These are phyloP conservation scores for Verticillium albo-atrum DNA, from an alignment of 2,329 filamentous ascomycete species.

Conservation along the genomic window DNA sequence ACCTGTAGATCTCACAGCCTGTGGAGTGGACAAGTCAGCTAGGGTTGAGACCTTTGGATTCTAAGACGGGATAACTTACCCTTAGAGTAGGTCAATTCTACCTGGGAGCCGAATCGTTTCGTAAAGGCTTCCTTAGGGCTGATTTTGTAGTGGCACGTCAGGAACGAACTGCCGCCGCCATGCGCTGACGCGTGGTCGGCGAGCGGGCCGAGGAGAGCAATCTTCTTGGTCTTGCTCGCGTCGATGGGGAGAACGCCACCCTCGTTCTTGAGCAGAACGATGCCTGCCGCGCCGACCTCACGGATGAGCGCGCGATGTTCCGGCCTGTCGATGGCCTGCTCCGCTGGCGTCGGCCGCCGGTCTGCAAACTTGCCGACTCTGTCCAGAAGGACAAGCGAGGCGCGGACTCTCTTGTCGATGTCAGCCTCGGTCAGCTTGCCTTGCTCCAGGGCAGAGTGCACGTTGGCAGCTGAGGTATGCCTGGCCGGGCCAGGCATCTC, in stretches of 20 bases:
- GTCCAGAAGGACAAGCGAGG: constrained; percentile 45
- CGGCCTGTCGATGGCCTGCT: constrained; percentile 28
- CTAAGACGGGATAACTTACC: background rate
- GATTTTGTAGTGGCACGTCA: constrained; percentile 60
- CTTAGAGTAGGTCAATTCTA: constrained; percentile 38
- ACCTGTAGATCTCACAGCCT: constrained; percentile 23
- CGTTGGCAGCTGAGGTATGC: constrained; percentile 18
- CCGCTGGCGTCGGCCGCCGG: constrained; percentile 34
- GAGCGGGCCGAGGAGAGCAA: constrained; percentile 17
- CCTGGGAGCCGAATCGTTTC: constrained; percentile 44
- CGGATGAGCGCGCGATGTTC: constrained; percentile 9
- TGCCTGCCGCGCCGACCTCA: constrained; percentile 54
- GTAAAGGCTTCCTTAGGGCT: constrained; percentile 68
- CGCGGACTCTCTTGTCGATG: constrained; percentile 51
- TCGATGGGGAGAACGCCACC: constrained; percentile 56
- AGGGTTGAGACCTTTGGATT: constrained; percentile 1
- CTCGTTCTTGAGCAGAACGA: constrained; percentile 71
- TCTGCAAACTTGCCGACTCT: constrained; percentile 38
- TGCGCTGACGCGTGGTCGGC: constrained; percentile 42
- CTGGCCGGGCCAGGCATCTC: constrained; percentile 54
- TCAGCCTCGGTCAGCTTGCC: constrained; percentile 55
- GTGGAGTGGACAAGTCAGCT: constrained; percentile 15
- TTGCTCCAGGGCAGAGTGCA: constrained; percentile 62
- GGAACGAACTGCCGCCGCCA: constrained; percentile 60
- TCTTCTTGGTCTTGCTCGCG: constrained; percentile 51